Evolutionary conservation across 2,329 filamentous ascomycete genomes (phyloP).

Genomic region (Aspergillus latus): DNA sequence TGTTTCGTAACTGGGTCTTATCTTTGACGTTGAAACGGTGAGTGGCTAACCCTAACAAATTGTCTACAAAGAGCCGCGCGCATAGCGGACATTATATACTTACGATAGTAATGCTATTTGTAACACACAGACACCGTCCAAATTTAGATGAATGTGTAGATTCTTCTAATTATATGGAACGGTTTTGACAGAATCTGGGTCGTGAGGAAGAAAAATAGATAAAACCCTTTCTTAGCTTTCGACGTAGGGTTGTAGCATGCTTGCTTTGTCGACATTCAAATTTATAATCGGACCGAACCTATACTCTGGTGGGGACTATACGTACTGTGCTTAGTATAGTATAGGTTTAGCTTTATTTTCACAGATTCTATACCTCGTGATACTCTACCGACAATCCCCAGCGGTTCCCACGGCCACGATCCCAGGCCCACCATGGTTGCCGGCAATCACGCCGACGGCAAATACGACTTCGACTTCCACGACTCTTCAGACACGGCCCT

Average conservation of each 20-base stretch:
- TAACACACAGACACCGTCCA: not conserved
- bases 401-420: not conserved
- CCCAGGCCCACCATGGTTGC: not conserved
- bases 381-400: not conserved
- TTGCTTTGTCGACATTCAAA: not conserved
- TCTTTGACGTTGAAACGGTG: not conserved
- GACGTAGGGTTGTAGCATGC: not conserved
- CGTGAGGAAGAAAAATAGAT: not conserved
- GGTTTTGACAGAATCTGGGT: not conserved
- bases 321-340: not conserved
- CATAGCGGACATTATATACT: not conserved
- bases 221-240: not conserved
- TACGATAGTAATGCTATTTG: not conserved
- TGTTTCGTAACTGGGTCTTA: not conserved
- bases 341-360: not conserved
- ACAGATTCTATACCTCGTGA: not conserved
- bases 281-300: not conserved
- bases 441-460: not conserved
- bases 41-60: not conserved
- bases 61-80: not conserved
- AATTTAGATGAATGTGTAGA: not conserved
- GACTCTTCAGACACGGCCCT: too few relatives aligned
- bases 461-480: not conserved
- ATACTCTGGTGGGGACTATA: not conserved
- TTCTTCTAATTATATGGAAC: not conserved